A percentile compares a stretch with the other conserved stretches of the same genome.
Conservation (phyloP, 2,329 filamentous ascomycete genomes). For the Pseudogymnoascus sp. region DNA sequence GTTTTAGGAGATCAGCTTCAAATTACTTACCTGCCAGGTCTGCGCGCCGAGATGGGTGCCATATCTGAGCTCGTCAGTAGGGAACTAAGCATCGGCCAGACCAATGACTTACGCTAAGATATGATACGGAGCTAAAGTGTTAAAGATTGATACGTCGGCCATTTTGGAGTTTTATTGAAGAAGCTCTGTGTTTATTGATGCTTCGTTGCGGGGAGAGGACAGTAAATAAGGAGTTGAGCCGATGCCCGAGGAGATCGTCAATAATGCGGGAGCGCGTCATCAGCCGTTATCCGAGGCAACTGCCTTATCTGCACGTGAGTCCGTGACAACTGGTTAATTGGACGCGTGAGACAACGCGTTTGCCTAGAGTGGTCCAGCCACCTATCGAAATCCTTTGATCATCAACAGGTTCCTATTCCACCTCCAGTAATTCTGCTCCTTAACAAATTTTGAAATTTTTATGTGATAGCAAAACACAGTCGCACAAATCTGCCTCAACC, state of each 20-base stretch:
- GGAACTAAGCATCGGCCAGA: slow-evolving; percentile 9
- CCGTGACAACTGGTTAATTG: slow-evolving; percentile 13
- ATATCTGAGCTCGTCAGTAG: slow-evolving; percentile 50
- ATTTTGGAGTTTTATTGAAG: slow-evolving; percentile 22
- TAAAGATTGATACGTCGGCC: slow-evolving; percentile 36
- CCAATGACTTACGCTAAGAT: slow-evolving; percentile 55
- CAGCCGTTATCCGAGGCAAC: background rate
- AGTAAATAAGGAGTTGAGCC: background rate
- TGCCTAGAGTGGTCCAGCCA: slow-evolving; percentile 11
- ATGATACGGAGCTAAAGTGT: slow-evolving; percentile 66
- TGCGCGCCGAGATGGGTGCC: slow-evolving; percentile 80
- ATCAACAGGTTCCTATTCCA: background rate
- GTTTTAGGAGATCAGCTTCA: background rate
- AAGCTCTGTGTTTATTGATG: background rate
- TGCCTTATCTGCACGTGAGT: slow-evolving; percentile 17
- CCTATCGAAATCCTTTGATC: slow-evolving; percentile 3
- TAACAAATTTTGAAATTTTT: background rate
- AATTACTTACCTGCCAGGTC: slow-evolving; percentile 64
- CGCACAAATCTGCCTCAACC: background rate
- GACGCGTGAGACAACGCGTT: slow-evolving; percentile 7
- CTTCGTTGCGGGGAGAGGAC: background rate
- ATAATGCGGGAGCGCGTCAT: slow-evolving; percentile 1
- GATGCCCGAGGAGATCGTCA: background rate
- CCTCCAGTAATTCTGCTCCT: background rate
- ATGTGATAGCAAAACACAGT: background rate